These are phyloP conservation scores for Zygotorulaspora danielsina DNA, from an alignment of 805 yeast genomes.

Conservation along the genomic window DNA sequence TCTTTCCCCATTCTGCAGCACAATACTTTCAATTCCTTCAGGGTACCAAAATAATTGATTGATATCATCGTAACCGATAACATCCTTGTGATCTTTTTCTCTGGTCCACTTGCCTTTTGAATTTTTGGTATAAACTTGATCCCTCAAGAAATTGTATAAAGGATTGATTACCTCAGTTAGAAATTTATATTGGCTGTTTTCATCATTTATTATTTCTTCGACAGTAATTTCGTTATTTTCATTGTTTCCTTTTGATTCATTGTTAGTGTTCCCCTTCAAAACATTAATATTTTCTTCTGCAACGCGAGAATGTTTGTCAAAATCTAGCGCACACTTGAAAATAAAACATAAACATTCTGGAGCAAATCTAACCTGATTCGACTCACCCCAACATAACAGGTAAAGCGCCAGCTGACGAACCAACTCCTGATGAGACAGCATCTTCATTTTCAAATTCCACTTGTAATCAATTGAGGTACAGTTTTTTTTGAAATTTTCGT, in stretches of 20 bases:
- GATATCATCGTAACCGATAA: constrained; percentile 85
- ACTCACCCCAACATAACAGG: constrained; percentile 84
- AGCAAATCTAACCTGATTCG: constrained; percentile 78
- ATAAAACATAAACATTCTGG: constrained; percentile 87
- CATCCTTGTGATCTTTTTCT: constrained; percentile 66
- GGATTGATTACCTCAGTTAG: constrained; percentile 74
- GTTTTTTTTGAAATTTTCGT: constrained; percentile 65
- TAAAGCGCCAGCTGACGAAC: constrained; percentile 66
- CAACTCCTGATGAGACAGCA: constrained; percentile 51
- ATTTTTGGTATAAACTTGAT: constrained; percentile 53
- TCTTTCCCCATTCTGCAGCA: constrained; percentile 41
- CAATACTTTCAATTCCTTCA: constrained; percentile 58
- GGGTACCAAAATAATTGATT: constrained; percentile 85
- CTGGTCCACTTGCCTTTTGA: constrained; percentile 52
- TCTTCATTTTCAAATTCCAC: constrained; percentile 67
- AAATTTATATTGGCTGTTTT: constrained; percentile 44
- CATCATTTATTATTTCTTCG: constrained; percentile 11
- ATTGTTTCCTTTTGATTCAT: background rate
- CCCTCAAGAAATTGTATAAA: constrained; percentile 58
- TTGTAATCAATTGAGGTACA: constrained; percentile 73
- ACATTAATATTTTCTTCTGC: background rate
- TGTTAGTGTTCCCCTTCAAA: background rate
- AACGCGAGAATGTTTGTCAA: constrained; percentile 49
- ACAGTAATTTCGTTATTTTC: constrained; percentile 4
- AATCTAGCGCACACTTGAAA: constrained; percentile 74